phyloP scores from a whole-genome alignment of 2,329 filamentous ascomycete genomes.

The Colletotrichum sp. region DNA sequence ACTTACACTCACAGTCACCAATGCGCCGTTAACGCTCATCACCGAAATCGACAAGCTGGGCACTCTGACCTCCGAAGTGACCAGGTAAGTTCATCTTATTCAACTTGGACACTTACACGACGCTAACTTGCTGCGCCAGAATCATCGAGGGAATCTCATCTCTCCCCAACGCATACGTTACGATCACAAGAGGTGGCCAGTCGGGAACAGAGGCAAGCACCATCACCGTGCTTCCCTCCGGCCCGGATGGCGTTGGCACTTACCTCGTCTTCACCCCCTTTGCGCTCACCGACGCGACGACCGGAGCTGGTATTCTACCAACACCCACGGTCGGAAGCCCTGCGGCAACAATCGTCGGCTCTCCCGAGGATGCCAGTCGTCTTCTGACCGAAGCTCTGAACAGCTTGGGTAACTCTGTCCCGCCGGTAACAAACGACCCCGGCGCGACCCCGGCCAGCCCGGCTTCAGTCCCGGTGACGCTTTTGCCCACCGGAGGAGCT shows the following conservation, averaged over 20 bases:
- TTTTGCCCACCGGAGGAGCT: neutral
- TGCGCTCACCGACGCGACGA: neutral
- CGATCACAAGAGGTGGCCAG: slow-evolving; percentile 8
- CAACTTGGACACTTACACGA: neutral
- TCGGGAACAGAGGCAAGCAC: slow-evolving; percentile 10
- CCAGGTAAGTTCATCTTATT: neutral
- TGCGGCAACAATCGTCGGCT: neutral
- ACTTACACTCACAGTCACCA: slow-evolving; percentile 15
- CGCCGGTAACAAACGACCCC: neutral
- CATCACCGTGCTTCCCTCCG: slow-evolving; percentile 8
- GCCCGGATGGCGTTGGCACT: slow-evolving; percentile 1
- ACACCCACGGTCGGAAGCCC: neutral
- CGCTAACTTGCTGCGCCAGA: neutral
- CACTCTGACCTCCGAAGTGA: slow-evolving; percentile 1
- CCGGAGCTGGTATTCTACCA: neutral
- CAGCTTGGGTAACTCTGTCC: neutral
- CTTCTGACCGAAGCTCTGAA: neutral
- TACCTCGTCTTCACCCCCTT: slow-evolving; percentile 14
- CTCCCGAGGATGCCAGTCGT: neutral
- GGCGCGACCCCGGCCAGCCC: neutral
- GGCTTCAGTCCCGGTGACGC: neutral
- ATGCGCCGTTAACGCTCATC: slow-evolving; percentile 12
- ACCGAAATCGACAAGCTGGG: slow-evolving; percentile 18
- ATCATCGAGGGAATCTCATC: neutral
- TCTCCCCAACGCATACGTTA: slow-evolving; percentile 11